Conservation (phyloP, 2,329 filamentous ascomycete species). For the Aspergillus hiratsukae region DNA sequence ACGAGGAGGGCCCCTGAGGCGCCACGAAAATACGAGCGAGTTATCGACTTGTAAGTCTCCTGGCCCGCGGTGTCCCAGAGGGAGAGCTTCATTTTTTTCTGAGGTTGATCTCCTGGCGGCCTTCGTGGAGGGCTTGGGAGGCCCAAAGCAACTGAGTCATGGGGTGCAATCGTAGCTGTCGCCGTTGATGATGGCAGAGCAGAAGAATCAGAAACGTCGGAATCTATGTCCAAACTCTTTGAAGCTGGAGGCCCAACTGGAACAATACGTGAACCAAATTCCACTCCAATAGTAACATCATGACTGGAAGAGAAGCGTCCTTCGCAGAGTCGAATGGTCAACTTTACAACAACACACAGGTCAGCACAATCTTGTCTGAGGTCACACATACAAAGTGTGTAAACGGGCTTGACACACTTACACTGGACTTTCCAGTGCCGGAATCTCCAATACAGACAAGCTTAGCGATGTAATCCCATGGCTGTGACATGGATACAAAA, state of each 20-base stretch:
- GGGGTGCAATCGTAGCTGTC: constrained; percentile 8
- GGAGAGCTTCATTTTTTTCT: constrained; percentile 86
- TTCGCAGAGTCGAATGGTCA: constrained; percentile 94
- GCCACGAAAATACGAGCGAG: constrained; percentile 87
- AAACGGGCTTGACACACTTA: constrained; percentile 30
- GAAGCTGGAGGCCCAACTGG: constrained; percentile 80
- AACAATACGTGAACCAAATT: constrained; percentile 90
- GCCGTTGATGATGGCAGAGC: constrained; percentile 7
- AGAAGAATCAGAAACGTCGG: constrained; percentile 20
- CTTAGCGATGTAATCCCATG: constrained; percentile 99
- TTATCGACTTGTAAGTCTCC: constrained; percentile 96
- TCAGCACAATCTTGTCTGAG: constrained; percentile 5
- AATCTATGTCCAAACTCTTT: constrained; percentile 52
- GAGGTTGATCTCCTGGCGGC: constrained; percentile 34
- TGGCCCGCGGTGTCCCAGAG: constrained; percentile 96
- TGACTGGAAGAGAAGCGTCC: constrained; percentile 90
- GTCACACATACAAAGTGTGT: background rate
- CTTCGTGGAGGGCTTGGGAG: constrained; percentile 35
- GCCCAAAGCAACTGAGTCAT: constrained; percentile 19
- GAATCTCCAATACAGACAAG: constrained; percentile 97
- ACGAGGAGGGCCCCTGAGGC: constrained; percentile 75
- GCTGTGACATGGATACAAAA: constrained; percentile 45
- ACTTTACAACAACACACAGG: constrained; percentile 43
- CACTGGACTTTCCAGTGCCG: constrained; percentile 86
- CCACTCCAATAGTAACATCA: constrained; percentile 95